phyloP scores from a whole-genome alignment of 257 asterid genomes.

The Nicotiana tabacum region DNA sequence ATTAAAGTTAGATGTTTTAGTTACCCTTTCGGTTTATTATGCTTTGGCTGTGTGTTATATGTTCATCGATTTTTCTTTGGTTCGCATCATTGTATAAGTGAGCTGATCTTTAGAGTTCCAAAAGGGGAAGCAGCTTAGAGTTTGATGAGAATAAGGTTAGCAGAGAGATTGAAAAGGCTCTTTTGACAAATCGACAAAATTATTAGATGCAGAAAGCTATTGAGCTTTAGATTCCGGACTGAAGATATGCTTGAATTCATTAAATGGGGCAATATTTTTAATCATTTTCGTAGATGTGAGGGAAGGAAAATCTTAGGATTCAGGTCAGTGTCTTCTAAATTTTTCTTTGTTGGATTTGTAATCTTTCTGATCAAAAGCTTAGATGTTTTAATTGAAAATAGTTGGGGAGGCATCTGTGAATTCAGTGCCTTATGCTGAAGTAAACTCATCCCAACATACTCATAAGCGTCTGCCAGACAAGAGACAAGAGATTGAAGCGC shows the following conservation, averaged over 20 bases:
- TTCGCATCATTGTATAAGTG: background rate
- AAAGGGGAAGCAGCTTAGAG: background rate
- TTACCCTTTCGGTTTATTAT: background rate
- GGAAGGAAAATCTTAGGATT: background rate
- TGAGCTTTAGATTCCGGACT: background rate
- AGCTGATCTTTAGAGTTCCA: background rate
- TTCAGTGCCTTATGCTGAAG: background rate
- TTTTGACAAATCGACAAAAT: background rate
- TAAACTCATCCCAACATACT: background rate
- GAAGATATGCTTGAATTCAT: background rate
- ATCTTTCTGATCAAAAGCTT: background rate
- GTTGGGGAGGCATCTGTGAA: background rate
- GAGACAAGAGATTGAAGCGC: background rate
- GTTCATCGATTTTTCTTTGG: background rate
- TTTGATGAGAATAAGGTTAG: background rate
- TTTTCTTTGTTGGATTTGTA: background rate
- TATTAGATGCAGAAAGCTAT: background rate
- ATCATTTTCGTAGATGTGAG: background rate
- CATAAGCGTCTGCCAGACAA: background rate
- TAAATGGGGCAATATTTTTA: background rate
- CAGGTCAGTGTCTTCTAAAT: background rate
- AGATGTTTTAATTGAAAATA: background rate
- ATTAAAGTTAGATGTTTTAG: background rate
- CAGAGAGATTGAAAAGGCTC: background rate
- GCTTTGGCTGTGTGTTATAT: background rate